These are phyloP conservation scores for Ceratocystis alfenasii DNA, from an alignment of 2,329 filamentous ascomycete species.

Conservation along the genomic window DNA sequence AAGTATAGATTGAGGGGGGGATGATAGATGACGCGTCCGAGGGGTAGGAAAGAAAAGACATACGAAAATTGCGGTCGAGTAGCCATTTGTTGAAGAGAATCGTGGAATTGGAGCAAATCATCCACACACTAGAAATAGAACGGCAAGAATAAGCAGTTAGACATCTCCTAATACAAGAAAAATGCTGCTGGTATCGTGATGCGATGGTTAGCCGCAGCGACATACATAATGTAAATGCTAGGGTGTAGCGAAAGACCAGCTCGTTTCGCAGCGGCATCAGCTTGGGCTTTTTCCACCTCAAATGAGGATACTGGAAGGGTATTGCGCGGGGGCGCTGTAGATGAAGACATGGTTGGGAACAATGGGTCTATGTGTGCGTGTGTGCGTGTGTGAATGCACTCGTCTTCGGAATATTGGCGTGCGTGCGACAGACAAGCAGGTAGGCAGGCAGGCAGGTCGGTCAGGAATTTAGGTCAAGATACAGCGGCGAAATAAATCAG, in stretches of 20 bases:
- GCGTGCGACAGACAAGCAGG: too few species aligned
- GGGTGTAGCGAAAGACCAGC: conserved; percentile 25
- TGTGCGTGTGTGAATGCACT: too few species aligned
- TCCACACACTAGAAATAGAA: conserved; percentile 49
- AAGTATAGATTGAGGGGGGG: neutral
- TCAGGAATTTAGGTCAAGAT: neutral
- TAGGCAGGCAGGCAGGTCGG: neutral
- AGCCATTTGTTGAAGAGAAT: conserved; percentile 93
- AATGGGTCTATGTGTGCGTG: too few species aligned
- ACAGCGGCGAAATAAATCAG: neutral
- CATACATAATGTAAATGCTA: conserved; percentile 30
- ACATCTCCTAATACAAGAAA: neutral
- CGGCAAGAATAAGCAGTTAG: neutral
- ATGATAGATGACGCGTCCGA: neutral
- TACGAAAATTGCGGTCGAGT: conserved; percentile 51
- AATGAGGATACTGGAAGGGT: conserved; percentile 21
- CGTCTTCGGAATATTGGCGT: too few species aligned
- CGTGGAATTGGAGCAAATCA: conserved; percentile 69
- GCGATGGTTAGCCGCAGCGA: conserved; percentile 15
- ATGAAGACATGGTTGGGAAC: conserved; percentile 21
- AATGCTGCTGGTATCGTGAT: neutral
- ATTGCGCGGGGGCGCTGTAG: conserved; percentile 21
- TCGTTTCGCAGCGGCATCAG: conserved; percentile 18
- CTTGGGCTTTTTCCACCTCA: conserved; percentile 25
- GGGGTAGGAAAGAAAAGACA: conserved; percentile 24